These are phyloP conservation scores for Globisporangium takayamanum DNA, from an alignment of 352 stramenopile genomes.

Conservation along the genomic window DNA sequence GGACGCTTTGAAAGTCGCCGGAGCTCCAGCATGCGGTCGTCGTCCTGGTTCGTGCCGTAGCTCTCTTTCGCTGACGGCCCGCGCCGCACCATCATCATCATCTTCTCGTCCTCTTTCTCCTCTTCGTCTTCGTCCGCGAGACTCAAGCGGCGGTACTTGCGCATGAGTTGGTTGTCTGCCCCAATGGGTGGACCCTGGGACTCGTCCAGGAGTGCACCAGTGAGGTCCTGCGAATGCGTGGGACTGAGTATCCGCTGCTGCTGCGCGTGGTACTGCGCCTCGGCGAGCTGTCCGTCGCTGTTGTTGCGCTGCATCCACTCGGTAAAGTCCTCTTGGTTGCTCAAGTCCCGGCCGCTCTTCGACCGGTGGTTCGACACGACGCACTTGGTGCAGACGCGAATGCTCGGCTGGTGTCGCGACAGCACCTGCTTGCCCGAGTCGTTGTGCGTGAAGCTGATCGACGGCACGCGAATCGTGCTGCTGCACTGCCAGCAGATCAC, in stretches of 20 bases:
- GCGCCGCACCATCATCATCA: slow-evolving; percentile 19
- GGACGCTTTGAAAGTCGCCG: slow-evolving; percentile 13
- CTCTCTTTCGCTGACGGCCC: slow-evolving; percentile 21
- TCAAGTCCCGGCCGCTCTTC: slow-evolving; percentile 60
- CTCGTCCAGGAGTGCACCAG: slow-evolving; percentile 30
- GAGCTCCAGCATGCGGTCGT: slow-evolving; percentile 31
- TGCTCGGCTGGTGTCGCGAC: slow-evolving; percentile 73
- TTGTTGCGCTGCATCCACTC: slow-evolving; percentile 72
- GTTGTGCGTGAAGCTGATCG: slow-evolving; percentile 82
- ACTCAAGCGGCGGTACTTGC: slow-evolving; percentile 51
- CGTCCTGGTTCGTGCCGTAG: slow-evolving; percentile 20
- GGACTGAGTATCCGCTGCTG: slow-evolving; percentile 43
- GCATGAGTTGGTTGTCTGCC: slow-evolving; percentile 26
- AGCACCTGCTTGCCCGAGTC: slow-evolving; percentile 73
- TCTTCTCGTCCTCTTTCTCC: slow-evolving; percentile 44
- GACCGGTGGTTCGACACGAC: slow-evolving; percentile 73
- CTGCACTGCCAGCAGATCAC: slow-evolving; percentile 87
- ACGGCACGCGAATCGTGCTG: slow-evolving; percentile 76
- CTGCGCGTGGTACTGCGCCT: slow-evolving; percentile 27
- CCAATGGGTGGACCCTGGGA: neutral
- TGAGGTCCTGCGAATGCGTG: slow-evolving; percentile 63
- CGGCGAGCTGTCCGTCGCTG: slow-evolving; percentile 15
- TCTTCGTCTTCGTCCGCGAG: slow-evolving; percentile 63
- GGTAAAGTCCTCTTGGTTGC: slow-evolving; percentile 77
- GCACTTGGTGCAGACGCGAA: slow-evolving; percentile 80